phyloP scores from a whole-genome alignment of 345 rosid species.

The Euphorbia lathyris region DNA sequence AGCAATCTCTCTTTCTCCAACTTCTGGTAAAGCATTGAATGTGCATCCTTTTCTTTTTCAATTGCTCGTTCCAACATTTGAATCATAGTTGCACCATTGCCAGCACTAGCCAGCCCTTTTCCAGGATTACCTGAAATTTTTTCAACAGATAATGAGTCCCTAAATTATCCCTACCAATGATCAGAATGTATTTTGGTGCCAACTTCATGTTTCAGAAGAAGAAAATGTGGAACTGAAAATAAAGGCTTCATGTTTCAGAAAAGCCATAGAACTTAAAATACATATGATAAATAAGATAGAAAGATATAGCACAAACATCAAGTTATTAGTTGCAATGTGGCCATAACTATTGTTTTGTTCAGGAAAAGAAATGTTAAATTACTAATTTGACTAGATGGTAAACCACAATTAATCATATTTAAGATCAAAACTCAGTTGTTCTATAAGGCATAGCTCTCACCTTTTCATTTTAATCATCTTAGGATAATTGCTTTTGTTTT shows the following conservation, averaged over 20 bases:
- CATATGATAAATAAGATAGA: background rate
- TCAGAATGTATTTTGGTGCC: slow-evolving; percentile 18
- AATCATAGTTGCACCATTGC: slow-evolving; percentile 9
- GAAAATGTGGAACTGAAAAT: background rate
- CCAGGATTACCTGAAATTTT: slow-evolving; percentile 13
- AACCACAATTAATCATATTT: too few relatives aligned
- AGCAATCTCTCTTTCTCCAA: slow-evolving; percentile 33
- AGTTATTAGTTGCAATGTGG: too few relatives aligned
- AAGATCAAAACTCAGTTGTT: too few relatives aligned
- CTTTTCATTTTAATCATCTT: too few relatives aligned
- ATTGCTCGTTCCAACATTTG: slow-evolving; percentile 15
- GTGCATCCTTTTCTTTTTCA: slow-evolving; percentile 18
- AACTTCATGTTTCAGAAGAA: too few relatives aligned
- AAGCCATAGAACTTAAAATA: too few relatives aligned
- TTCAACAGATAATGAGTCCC: slow-evolving; percentile 31
- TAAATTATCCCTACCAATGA: slow-evolving; percentile 18
- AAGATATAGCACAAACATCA: slow-evolving; percentile 4
- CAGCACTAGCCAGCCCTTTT: slow-evolving; percentile 5
- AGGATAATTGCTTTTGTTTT: too few relatives aligned
- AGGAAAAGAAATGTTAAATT: too few relatives aligned
- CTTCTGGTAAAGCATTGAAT: too few relatives aligned
- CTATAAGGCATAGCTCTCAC: too few relatives aligned
- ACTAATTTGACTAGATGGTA: too few relatives aligned
- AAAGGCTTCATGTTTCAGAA: background rate
- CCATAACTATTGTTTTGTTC: too few relatives aligned